Conservation (phyloP, 2,329 filamentous ascomycete genomes). For the Bipolaris oryzae region DNA sequence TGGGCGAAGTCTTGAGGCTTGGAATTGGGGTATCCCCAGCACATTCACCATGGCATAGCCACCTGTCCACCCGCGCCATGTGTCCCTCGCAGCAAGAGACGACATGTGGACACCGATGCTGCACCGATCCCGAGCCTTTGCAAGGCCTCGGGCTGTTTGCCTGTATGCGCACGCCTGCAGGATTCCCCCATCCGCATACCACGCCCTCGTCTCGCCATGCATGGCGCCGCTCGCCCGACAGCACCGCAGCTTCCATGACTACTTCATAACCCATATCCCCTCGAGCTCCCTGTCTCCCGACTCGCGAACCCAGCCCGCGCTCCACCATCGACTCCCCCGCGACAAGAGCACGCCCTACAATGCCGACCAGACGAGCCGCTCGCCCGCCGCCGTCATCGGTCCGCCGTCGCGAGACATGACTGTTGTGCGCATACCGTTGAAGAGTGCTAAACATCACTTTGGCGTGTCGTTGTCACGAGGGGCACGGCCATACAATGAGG, state of each 20-base stretch:
- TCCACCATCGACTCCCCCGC: constrained; percentile 85
- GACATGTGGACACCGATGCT: constrained; percentile 49
- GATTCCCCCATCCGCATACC: constrained; percentile 14
- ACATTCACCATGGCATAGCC: constrained; percentile 40
- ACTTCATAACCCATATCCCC: constrained; percentile 95
- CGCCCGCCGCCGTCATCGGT: constrained; percentile 47
- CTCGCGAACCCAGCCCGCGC: constrained; percentile 66
- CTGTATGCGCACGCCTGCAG: constrained; percentile 18
- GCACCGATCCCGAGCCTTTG: constrained; percentile 33
- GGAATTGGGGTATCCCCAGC: constrained; percentile 24
- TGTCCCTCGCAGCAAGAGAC: constrained; percentile 37
- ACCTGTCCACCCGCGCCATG: constrained; percentile 38
- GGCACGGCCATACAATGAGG: constrained; percentile 87
- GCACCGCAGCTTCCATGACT: constrained; percentile 76
- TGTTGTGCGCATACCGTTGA: constrained; percentile 91
- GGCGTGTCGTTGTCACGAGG: constrained; percentile 80
- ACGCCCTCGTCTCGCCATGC: constrained; percentile 8
- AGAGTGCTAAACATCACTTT: constrained; percentile 95
- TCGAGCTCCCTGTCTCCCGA: constrained; percentile 93
- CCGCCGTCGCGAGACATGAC: constrained; percentile 71
- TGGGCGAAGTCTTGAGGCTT: constrained; percentile 21
- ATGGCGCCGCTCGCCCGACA: constrained; percentile 25
- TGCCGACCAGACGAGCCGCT: constrained; percentile 47
- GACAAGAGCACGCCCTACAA: constrained; percentile 80
- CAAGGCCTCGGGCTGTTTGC: constrained; percentile 30